phyloP scores from a whole-genome alignment of 2,329 filamentous ascomycete species.

The Ceratocystis cacaofunesta region DNA sequence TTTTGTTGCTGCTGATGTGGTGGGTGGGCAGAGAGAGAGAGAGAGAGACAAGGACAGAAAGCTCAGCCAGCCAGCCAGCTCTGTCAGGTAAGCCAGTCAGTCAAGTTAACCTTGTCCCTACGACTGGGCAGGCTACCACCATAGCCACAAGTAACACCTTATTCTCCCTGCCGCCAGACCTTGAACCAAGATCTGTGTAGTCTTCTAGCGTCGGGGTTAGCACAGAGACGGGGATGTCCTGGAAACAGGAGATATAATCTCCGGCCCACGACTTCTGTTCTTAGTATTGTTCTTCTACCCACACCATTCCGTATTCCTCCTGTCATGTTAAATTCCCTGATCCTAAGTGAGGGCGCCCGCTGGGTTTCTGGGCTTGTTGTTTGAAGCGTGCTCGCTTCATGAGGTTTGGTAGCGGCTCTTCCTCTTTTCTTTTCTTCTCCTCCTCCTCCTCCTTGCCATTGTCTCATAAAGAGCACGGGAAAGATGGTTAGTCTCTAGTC shows the following conservation, averaged over 20 bases:
- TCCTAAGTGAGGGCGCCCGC: background rate
- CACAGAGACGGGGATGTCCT: background rate
- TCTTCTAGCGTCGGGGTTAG: background rate
- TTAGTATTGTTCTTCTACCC: background rate
- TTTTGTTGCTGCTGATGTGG: too few species aligned
- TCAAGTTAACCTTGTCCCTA: too few species aligned
- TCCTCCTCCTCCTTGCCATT: background rate
- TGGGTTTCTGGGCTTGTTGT: background rate
- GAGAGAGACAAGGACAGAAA: background rate
- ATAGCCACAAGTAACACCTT: too few species aligned
- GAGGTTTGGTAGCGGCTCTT: background rate
- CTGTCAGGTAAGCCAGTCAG: background rate
- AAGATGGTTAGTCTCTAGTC: background rate
- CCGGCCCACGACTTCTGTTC: background rate
- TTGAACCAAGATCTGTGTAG: too few species aligned
- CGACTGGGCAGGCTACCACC: too few species aligned
- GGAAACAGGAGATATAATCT: background rate
- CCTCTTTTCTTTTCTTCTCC: background rate
- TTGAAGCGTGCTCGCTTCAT: background rate
- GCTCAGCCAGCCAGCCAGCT: background rate
- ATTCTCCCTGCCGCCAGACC: too few species aligned
- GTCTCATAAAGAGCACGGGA: background rate
- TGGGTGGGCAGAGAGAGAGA: background rate
- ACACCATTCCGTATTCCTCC: background rate
- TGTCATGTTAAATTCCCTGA: constrained; percentile 1